Conservation (phyloP, 1,139 yeast species). For the Yamadazyma spencermartinsiae region DNA sequence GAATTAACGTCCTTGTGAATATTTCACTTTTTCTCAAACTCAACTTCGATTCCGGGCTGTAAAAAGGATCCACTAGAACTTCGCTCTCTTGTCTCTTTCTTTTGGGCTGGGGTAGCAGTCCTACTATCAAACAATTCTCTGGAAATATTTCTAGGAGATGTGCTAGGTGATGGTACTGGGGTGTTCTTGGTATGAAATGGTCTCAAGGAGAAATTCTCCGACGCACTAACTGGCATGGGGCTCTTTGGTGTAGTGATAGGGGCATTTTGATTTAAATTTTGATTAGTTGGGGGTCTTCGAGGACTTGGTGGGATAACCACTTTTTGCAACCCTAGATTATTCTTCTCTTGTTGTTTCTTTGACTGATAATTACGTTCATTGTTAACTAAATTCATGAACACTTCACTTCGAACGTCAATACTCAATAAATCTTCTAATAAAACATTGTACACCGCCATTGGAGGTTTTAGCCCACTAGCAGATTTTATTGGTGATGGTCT, state of each 20-base stretch:
- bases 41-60: conserved; percentile 31
- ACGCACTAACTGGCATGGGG: conserved; percentile 12
- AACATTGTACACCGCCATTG: conserved; percentile 26
- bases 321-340: conserved; percentile 24
- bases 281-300: conserved; percentile 8
- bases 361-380: conserved; percentile 30
- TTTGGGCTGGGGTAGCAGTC: conserved; percentile 3
- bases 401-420: conserved; percentile 23
- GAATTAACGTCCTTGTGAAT: not conserved
- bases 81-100: conserved; percentile 12
- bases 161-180: conserved; percentile 42
- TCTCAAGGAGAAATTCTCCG: conserved; percentile 39
- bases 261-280: not conserved
- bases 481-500: conserved; percentile 42
- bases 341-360: conserved; percentile 34
- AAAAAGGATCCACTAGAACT: conserved; percentile 28
- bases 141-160: conserved; percentile 36
- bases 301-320: conserved; percentile 21
- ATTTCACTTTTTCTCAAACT: conserved; percentile 23
- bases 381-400: conserved; percentile 28
- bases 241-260: conserved; percentile 8
- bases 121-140: conserved; percentile 14
- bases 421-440: conserved; percentile 33
- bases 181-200: conserved; percentile 46
- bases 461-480: conserved; percentile 45